phyloP scores from a whole-genome alignment of 768 basidiomycete species.

The Boletellus sp. region DNA sequence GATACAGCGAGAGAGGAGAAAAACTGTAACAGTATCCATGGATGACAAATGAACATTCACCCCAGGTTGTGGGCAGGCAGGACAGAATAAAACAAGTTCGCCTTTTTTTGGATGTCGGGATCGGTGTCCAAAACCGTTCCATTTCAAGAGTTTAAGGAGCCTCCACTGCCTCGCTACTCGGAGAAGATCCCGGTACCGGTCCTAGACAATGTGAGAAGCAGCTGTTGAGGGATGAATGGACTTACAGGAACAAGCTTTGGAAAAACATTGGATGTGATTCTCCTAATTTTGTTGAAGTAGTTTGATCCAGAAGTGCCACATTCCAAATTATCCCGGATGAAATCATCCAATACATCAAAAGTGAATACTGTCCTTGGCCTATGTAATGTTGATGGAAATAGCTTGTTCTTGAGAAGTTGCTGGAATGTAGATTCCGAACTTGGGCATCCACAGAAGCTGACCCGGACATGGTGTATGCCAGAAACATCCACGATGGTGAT shows the following conservation, averaged over 20 bases:
- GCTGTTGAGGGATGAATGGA: not conserved
- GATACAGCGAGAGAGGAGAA: too few species aligned
- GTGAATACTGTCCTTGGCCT: not conserved
- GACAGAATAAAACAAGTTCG: conserved; percentile 15
- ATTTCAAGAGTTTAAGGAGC: conserved; percentile 19
- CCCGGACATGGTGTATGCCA: not conserved
- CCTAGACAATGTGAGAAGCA: not conserved
- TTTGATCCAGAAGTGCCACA: conserved; percentile 6
- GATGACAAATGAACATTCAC: conserved; percentile 19
- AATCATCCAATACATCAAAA: conserved; percentile 17
- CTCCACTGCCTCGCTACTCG: conserved; percentile 15
- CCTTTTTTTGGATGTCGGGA: not conserved
- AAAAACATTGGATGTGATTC: conserved; percentile 1
- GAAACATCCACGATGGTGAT: not conserved
- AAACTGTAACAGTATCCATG: too few species aligned
- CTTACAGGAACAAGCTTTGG: conserved; percentile 3
- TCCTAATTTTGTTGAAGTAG: conserved; percentile 1
- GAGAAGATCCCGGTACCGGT: conserved; percentile 19
- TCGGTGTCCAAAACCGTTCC: conserved; percentile 8
- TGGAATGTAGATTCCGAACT: not conserved
- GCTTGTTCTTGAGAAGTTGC: not conserved
- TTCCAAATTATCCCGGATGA: conserved; percentile 17
- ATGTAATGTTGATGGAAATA: not conserved
- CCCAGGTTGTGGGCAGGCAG: conserved; percentile 27
- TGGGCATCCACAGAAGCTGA: not conserved